phyloP scores from a whole-genome alignment of 352 stramenopile genomes.

The Plasmopara viticola region DNA sequence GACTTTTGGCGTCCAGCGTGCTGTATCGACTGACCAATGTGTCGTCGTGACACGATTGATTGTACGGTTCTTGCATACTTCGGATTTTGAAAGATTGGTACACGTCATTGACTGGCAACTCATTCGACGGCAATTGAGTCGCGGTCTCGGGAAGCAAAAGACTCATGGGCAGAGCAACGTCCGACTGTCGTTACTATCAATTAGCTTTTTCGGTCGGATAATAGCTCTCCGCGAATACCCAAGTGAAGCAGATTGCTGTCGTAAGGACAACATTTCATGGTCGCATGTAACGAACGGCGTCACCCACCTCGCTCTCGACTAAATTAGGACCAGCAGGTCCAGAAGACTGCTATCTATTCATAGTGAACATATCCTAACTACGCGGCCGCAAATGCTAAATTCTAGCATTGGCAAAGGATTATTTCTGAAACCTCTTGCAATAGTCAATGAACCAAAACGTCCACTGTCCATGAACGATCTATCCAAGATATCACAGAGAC shows the following conservation, averaged over 20 bases:
- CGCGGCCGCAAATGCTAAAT: no score
- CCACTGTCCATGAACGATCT: no score
- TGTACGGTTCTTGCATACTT: conserved; percentile 65
- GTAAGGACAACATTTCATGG: not conserved
- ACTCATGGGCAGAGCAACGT: conserved; percentile 9
- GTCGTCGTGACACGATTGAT: conserved; percentile 33
- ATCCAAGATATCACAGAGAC: no score
- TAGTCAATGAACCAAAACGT: no score
- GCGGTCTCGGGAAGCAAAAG: conserved; percentile 81
- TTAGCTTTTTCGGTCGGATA: not conserved
- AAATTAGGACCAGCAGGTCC: no score
- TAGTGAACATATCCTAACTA: no score
- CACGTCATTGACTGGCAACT: conserved; percentile 26
- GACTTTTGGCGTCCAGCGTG: conserved; percentile 48
- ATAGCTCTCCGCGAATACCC: not conserved
- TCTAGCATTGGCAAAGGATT: no score
- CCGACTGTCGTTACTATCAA: not conserved
- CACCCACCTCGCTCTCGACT: not conserved
- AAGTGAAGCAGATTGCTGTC: not conserved
- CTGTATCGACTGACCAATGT: conserved; percentile 26
- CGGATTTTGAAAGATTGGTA: conserved; percentile 63
- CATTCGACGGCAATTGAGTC: conserved; percentile 41
- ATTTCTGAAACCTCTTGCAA: no score
- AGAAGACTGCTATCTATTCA: no score
- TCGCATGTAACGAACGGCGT: conserved; percentile 3